Conservation (phyloP, 2,329 filamentous ascomycete species). For the Sporothrix brasiliensis region DNA sequence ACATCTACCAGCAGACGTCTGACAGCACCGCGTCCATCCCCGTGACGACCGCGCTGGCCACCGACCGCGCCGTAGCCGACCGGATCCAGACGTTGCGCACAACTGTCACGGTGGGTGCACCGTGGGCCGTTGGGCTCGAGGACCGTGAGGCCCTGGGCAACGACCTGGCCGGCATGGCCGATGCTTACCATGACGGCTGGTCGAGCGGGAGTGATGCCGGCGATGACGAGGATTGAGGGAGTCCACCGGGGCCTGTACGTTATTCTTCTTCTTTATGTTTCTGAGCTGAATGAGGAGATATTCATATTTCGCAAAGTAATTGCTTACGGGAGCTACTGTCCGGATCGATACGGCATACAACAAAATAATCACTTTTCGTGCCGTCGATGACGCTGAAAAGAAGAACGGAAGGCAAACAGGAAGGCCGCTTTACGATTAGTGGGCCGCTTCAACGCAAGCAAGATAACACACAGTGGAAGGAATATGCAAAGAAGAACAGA, state of each 20-base stretch:
- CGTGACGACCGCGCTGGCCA: slow-evolving; percentile 66
- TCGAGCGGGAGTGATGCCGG: slow-evolving; percentile 73
- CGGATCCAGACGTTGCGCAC: slow-evolving; percentile 68
- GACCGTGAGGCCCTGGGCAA: slow-evolving; percentile 85
- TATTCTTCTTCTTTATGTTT: no score
- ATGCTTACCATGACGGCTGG: slow-evolving; percentile 89
- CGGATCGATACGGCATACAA: no score
- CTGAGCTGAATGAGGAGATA: no score
- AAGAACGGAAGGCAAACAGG: no score
- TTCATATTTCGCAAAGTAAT: no score
- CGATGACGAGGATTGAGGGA: slow-evolving; percentile 55
- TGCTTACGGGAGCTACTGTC: no score
- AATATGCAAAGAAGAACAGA: background rate
- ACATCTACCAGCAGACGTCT: slow-evolving; percentile 62
- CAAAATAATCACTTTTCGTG: no score
- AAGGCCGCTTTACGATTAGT: no score
- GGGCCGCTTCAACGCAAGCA: no score
- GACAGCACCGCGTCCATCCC: slow-evolving; percentile 47
- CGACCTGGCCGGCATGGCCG: slow-evolving; percentile 77
- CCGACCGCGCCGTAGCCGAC: slow-evolving; percentile 71
- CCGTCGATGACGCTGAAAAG: no score
- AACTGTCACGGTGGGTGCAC: slow-evolving; percentile 54
- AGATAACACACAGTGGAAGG: no score
- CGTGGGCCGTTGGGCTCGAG: slow-evolving; percentile 67
- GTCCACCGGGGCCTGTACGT: no score